Evolutionary conservation across 441 rosid species (phyloP).

Genomic region (Eutrema salsugineum): DNA sequence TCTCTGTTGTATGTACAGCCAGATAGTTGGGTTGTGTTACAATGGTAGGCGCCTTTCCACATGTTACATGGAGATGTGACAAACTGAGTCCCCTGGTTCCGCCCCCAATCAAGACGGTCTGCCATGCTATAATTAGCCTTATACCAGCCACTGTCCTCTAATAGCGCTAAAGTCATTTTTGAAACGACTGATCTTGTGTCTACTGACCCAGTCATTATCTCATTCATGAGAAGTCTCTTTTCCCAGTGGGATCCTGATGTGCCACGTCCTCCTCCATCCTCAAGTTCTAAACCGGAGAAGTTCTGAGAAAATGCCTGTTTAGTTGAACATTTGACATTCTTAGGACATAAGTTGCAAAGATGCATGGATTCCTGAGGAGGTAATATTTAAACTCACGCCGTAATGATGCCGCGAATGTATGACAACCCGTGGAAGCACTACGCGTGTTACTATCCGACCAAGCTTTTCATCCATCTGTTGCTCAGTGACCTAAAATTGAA

Average conservation of each 20-base stretch:
- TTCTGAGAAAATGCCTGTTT: slow-evolving; percentile 91
- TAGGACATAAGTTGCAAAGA: slow-evolving; percentile 1
- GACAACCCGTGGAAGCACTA: slow-evolving; percentile 95
- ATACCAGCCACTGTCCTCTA: slow-evolving; percentile 99
- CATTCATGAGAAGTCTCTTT: slow-evolving; percentile 97
- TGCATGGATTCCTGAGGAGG: not conserved
- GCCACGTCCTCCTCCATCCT: slow-evolving; percentile 99
- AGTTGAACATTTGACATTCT: slow-evolving; percentile 2
- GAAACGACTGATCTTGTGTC: slow-evolving; percentile 98
- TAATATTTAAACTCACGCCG: slow-evolving; percentile 54
- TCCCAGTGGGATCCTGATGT: slow-evolving; percentile 99
- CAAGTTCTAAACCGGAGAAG: slow-evolving; percentile 96
- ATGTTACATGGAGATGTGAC: slow-evolving; percentile 89
- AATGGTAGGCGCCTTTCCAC: slow-evolving; percentile 97
- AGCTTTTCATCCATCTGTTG: slow-evolving; percentile 92
- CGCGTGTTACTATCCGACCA: slow-evolving; percentile 89
- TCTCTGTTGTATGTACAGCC: slow-evolving; percentile 99
- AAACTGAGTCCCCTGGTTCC: slow-evolving; percentile 90
- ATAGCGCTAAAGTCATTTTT: slow-evolving; percentile 91
- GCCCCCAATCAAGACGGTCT: slow-evolving; percentile 97
- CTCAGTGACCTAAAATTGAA: slow-evolving; percentile 68
- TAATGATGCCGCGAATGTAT: slow-evolving; percentile 96
- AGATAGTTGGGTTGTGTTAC: slow-evolving; percentile 89
- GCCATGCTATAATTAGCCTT: slow-evolving; percentile 98
- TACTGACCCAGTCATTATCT: slow-evolving; percentile 99